Conservation (phyloP, 1,284 basidiomycete species). For the Fomitiporia mediterranea region DNA sequence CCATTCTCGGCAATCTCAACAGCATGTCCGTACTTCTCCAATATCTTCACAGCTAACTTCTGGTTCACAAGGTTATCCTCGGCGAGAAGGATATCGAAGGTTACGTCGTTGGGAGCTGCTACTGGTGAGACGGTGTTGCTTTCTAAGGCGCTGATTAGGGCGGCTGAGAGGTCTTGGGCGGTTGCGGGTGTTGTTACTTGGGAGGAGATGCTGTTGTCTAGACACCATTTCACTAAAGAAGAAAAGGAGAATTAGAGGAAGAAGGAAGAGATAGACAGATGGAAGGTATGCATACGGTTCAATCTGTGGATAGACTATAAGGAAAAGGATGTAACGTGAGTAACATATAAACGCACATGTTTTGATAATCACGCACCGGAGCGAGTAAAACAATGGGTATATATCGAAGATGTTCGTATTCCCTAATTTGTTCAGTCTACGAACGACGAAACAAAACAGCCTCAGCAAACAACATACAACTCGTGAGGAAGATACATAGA, state of each 20-base stretch:
- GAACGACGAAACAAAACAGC: neutral
- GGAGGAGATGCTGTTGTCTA: slow-evolving; percentile 87
- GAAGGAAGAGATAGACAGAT: slow-evolving; percentile 17
- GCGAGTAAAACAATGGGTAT: slow-evolving; percentile 96
- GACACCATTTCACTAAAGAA: slow-evolving; percentile 80
- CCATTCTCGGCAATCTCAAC: slow-evolving; percentile 99
- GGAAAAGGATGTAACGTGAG: neutral
- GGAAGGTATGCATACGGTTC: slow-evolving; percentile 56
- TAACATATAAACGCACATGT: slow-evolving; percentile 13
- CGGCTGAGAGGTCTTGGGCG: slow-evolving; percentile 86
- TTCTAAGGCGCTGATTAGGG: slow-evolving; percentile 92
- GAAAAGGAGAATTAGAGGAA: slow-evolving; percentile 11
- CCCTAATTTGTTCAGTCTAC: slow-evolving; percentile 84
- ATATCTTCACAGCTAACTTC: slow-evolving; percentile 93
- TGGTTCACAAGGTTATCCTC: slow-evolving; percentile 99
- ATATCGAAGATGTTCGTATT: slow-evolving; percentile 92
- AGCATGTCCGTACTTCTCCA: slow-evolving; percentile 94
- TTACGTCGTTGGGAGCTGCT: slow-evolving; percentile 75
- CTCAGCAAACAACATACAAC: slow-evolving; percentile 11
- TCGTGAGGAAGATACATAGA: slow-evolving; percentile 11
- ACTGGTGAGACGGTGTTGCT: slow-evolving; percentile 85
- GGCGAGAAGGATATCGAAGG: slow-evolving; percentile 92
- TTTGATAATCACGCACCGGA: slow-evolving; percentile 40
- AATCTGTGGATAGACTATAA: slow-evolving; percentile 56
- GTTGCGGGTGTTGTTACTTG: slow-evolving; percentile 90